Base-by-base conservation (phyloP, 805 yeast species). In the Candida gorgasii region DNA sequence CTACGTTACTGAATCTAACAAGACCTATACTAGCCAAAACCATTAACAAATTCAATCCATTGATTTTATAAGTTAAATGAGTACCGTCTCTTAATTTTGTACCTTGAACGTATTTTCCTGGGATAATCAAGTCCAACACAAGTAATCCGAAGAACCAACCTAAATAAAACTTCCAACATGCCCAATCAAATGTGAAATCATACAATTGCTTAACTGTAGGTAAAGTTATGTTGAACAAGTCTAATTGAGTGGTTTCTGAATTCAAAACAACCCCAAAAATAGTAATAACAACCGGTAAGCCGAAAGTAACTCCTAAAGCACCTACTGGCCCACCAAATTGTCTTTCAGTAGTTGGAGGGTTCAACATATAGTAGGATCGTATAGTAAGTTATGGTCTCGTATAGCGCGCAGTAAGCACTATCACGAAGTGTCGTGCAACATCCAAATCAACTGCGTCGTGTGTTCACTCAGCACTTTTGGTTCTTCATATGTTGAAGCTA, bases 291-390 rank as follows among this genome's bases (percentile, higher is more conserved):
- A 72, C 33, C 1, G 97, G 96, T 17, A 92, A 69, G 1, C 84
- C 84, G 1, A 79, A 12, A 0, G 92, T 65, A 44, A 92, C 77
- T 3, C 71, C 74, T 1, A 79, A 32, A 0, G 93, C 89, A 4
- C 99, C 99, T 0, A 76, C 61, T 4, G 75, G 62, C 0, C 99
- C 99, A 23, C 76, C 75, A 61, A 92, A 92, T 61, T 92, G 98
- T 45, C 70, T 68, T 36, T 81, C 78, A 3, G 63, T 69, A 1
- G 97, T 88, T 36, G 56, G 61, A 3, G 97, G 97, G 56, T 92
- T 92, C 49, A 84, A 52, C 51, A 49, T 46, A 11, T 7, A 11
- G 28, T 4, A 47, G 24, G 44, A 36, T 44, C 8, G 16, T 8
- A 31, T 28, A 23, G 17, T 18, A 32, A 31, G n/a, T n/a, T n/a